phyloP scores from a whole-genome alignment of 306 rosid species.

The Datisca glomerata region DNA sequence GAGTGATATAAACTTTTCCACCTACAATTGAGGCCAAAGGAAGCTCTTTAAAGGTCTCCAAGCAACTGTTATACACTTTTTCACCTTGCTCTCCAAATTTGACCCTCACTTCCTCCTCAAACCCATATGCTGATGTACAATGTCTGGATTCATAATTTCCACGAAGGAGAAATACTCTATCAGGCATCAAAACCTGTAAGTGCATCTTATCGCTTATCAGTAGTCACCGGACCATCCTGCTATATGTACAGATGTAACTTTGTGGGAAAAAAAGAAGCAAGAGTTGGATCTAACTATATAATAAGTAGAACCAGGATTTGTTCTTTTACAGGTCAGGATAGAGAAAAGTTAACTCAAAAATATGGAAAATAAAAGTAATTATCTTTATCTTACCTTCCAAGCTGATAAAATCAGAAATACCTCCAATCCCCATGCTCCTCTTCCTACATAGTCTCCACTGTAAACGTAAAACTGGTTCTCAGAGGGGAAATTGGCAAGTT shows the following conservation, averaged over 20 bases:
- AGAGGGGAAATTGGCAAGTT: slow-evolving; percentile 56
- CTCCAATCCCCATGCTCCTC: slow-evolving; percentile 82
- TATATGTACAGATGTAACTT: not conserved
- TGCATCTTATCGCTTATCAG: too few relatives aligned
- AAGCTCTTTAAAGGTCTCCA: slow-evolving; percentile 74
- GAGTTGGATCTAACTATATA: not conserved
- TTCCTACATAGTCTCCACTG: slow-evolving; percentile 76
- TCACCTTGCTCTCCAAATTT: slow-evolving; percentile 67
- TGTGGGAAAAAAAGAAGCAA: not conserved
- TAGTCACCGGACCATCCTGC: too few relatives aligned
- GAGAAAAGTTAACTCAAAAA: slow-evolving; percentile 2
- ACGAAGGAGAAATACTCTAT: slow-evolving; percentile 75
- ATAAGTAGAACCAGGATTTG: too few relatives aligned
- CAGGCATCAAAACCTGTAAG: slow-evolving; percentile 76
- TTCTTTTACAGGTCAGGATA: slow-evolving; percentile 1
- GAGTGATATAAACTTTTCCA: slow-evolving; percentile 62
- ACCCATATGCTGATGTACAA: slow-evolving; percentile 56
- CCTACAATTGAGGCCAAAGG: slow-evolving; percentile 79
- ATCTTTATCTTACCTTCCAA: slow-evolving; percentile 76
- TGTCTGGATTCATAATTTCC: slow-evolving; percentile 74
- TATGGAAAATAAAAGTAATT: not conserved
- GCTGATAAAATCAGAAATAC: slow-evolving; percentile 70
- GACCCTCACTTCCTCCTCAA: slow-evolving; percentile 57
- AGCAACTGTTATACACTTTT: slow-evolving; percentile 51
- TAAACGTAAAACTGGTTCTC: slow-evolving; percentile 62